Base-by-base conservation (phyloP, 1,284 basidiomycete species). In the Malassezia arunalokei region DNA sequence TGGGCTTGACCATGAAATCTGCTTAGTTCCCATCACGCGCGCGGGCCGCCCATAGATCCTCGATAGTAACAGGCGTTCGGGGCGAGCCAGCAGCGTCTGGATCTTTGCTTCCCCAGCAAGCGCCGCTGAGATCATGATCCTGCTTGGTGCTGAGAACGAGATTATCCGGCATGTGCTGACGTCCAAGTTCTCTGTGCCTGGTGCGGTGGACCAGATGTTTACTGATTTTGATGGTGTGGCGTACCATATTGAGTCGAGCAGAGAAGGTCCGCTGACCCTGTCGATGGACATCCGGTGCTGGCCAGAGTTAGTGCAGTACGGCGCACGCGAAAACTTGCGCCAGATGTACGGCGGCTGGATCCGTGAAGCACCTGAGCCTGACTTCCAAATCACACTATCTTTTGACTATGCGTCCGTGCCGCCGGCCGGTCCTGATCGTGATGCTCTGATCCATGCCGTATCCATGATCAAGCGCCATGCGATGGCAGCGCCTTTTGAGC, bases 181-280 rank as follows among this genome's bases (percentile, higher is more conserved):
- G n/a, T 89, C 95, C 71, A 91, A 92, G 75, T 82, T 86, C 60
- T 76, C 77, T 63, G 91, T 87, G 91, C 87, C 91, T 12, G 81
- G 84, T 4, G 83, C 86, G 17, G 79, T 94, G 56, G 94, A 98
- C 76, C 85, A 96, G 56, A 83, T 87, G 56, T 96, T 98, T 65
- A 91, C 95, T 50, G 92, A 98, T 76, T 98, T 90, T 70, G 94
- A 99, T 76, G 86, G 88, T 46, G 91, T 98, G 47, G 82, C 89
- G 43, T 98, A 96, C 77, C 90, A 86, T 73, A 76, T 98, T 48
- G 82, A 87, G 39, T 82, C 83, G 69, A 89, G 89, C 64, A 78
- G 77, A 73, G 84, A 85, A 2, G 65, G 71, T 0, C 75, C 81
- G 2, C 76, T 92, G 17, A 78, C 87, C 35, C 80, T 99, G 14